phyloP scores from a whole-genome alignment of 140 eudicot genomes.

The Ambrosia hybrid region DNA sequence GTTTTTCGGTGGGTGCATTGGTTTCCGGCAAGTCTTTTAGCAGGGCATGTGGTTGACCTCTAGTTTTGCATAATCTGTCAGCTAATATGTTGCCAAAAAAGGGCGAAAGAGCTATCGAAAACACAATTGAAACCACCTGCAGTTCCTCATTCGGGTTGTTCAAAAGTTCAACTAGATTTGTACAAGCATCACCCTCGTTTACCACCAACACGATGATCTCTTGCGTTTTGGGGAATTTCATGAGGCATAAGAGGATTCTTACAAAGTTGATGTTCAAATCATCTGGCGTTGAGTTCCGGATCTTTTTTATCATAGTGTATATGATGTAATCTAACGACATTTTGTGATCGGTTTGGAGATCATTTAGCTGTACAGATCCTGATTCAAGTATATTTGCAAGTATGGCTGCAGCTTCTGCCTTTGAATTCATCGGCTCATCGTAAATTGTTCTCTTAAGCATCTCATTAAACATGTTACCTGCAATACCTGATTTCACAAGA shows the following conservation, averaged over 20 bases:
- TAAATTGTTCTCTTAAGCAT: conserved; percentile 43
- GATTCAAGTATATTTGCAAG: conserved; percentile 77
- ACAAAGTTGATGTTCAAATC: conserved; percentile 59
- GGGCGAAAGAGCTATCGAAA: conserved; percentile 47
- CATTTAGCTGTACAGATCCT: conserved; percentile 41
- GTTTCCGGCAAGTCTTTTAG: conserved; percentile 39
- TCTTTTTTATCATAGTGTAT: conserved; percentile 43
- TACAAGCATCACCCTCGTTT: conserved; percentile 61
- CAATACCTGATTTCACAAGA: conserved; percentile 53
- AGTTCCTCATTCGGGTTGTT: conserved; percentile 64
- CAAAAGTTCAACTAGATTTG: conserved; percentile 50
- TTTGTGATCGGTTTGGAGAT: conserved; percentile 49
- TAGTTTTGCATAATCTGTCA: conserved; percentile 59
- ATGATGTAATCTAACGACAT: conserved; percentile 56
- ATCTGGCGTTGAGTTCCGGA: conserved; percentile 50
- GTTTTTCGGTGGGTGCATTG: conserved; percentile 45
- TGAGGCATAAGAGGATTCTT: conserved; percentile 56
- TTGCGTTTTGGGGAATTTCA: conserved; percentile 43
- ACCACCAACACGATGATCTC: conserved; percentile 47
- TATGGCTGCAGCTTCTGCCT: conserved; percentile 57
- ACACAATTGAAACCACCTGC: conserved; percentile 43
- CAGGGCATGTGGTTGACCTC: conserved; percentile 68
- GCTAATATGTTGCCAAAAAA: conserved; percentile 62
- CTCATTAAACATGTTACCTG: conserved; percentile 52
- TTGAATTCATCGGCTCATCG: conserved; percentile 49